Evolutionary conservation across 495 filamentous ascomycete species (phyloP).

Genomic region (Articulospora tetracladia): DNA sequence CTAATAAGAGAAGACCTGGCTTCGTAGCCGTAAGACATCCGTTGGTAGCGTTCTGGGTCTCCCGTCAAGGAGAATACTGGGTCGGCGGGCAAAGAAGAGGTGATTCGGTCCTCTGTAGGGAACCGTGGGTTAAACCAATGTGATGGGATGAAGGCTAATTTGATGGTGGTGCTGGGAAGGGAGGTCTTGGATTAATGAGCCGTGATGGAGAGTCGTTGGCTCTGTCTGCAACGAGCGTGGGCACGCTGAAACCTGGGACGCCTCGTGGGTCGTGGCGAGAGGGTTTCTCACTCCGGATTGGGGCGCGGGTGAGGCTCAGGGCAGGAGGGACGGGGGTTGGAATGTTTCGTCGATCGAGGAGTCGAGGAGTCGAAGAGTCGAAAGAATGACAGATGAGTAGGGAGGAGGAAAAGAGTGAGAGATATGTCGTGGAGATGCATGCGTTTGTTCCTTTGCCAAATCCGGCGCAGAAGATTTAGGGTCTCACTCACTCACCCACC

Average conservation of each 20-base stretch:
- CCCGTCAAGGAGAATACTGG: slow-evolving; percentile 14
- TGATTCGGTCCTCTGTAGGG: neutral
- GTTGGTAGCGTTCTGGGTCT: slow-evolving; percentile 22
- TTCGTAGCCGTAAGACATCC: slow-evolving; percentile 28
- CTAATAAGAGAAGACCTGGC: slow-evolving; percentile 22
- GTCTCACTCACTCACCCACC: no score
- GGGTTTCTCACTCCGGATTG: slow-evolving; percentile 6
- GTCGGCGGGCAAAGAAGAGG: slow-evolving; percentile 6
- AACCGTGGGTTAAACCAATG: slow-evolving; percentile 1
- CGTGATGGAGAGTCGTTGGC: neutral
- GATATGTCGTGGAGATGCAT: neutral
- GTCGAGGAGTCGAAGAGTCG: neutral
- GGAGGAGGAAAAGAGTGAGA: slow-evolving; percentile 1
- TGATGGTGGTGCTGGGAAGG: slow-evolving; percentile 14
- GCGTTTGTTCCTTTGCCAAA: no score
- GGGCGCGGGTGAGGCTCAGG: neutral
- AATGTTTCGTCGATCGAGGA: neutral
- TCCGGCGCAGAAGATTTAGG: no score
- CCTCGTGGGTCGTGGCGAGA: slow-evolving; percentile 10
- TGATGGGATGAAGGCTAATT: slow-evolving; percentile 14
- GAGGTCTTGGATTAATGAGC: slow-evolving; percentile 2
- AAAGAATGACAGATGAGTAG: neutral
- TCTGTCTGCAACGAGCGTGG: slow-evolving; percentile 24
- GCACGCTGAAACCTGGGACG: slow-evolving; percentile 5
- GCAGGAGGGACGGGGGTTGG: neutral